phyloP scores from a whole-genome alignment of 2,329 filamentous ascomycete species.

The Fusarium beomiforme region DNA sequence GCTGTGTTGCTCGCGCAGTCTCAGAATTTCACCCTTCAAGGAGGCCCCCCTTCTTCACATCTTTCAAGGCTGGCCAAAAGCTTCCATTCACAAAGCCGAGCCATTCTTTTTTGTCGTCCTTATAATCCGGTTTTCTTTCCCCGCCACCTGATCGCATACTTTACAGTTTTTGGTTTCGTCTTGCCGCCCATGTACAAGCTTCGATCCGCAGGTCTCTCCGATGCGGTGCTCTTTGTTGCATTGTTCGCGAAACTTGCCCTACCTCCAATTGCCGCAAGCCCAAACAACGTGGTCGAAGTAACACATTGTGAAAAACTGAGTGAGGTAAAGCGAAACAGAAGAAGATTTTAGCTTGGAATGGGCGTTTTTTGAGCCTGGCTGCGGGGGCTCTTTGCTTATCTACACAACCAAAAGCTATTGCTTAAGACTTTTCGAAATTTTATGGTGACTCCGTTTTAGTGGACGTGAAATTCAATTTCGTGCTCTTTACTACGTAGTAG shows the following conservation, averaged over 20 bases:
- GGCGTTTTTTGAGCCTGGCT: not conserved
- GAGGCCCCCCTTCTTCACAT: not conserved
- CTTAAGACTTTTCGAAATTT: not conserved
- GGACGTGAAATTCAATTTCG: not conserved
- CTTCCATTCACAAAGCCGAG: not conserved
- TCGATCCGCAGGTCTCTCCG: too few species aligned
- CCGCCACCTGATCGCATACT: not conserved
- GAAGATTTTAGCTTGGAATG: too few species aligned
- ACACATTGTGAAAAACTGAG: conserved; percentile 18
- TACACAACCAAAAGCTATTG: not conserved
- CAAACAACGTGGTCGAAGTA: conserved; percentile 30
- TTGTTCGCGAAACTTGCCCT: conserved; percentile 71
- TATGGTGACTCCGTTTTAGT: not conserved
- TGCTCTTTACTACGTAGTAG: not conserved
- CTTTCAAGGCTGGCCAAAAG: conserved; percentile 1
- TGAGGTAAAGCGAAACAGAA: not conserved
- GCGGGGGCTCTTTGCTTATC: not conserved
- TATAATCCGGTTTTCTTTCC: not conserved
- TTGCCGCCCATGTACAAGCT: conserved; percentile 63
- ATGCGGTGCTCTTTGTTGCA: conserved; percentile 82
- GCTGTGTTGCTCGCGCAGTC: not conserved
- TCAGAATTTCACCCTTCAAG: not conserved
- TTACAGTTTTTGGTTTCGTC: not conserved
- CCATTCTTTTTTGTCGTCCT: conserved; percentile 5
- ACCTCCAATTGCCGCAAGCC: conserved; percentile 28